These are phyloP conservation scores for Claviceps sp. DNA, from an alignment of 2,329 filamentous ascomycete genomes.

Conservation along the genomic window DNA sequence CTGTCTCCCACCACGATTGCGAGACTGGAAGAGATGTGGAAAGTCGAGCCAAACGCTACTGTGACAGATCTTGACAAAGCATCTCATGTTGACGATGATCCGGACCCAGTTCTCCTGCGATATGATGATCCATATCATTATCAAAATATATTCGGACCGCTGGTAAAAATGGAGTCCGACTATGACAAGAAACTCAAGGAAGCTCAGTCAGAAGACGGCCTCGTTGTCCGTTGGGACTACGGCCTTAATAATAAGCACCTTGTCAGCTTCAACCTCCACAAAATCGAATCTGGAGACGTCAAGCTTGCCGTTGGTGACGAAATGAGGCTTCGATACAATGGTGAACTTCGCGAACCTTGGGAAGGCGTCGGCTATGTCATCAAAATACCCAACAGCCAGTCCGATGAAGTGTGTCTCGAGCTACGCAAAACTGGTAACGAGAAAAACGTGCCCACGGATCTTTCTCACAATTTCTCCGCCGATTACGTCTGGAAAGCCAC, in stretches of 20 bases:
- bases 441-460: slow-evolving; percentile 89
- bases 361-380: slow-evolving; percentile 98
- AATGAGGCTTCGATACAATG: slow-evolving; percentile 94
- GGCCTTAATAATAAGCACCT: slow-evolving; percentile 96
- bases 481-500: slow-evolving; percentile 99
- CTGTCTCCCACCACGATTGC: slow-evolving; percentile 89
- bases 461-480: slow-evolving; percentile 93
- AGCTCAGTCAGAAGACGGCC: slow-evolving; percentile 90
- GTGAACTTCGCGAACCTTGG: slow-evolving; percentile 83
- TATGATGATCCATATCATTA: slow-evolving; percentile 98
- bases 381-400: slow-evolving; percentile 98
- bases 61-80: slow-evolving; percentile 86
- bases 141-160: slow-evolving; percentile 93
- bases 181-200: slow-evolving; percentile 99
- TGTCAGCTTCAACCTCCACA: slow-evolving; percentile 88
- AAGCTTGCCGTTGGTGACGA: slow-evolving; percentile 97
- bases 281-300: slow-evolving; percentile 93
- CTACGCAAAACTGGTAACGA: slow-evolving; percentile 89
- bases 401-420: slow-evolving; percentile 92
- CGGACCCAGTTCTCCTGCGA: slow-evolving; percentile 77
- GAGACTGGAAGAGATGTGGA: slow-evolving; percentile 96
- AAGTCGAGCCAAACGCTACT: slow-evolving; percentile 80
- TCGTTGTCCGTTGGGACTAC: slow-evolving; percentile 87
- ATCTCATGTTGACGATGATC: slow-evolving; percentile 85
- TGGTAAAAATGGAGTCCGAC: slow-evolving; percentile 98